Percentiles rank a stretch among this genome's conserved stretches.
phyloP scores from a whole-genome alignment of 257 asterid genomes.

The Plantago elongata region DNA sequence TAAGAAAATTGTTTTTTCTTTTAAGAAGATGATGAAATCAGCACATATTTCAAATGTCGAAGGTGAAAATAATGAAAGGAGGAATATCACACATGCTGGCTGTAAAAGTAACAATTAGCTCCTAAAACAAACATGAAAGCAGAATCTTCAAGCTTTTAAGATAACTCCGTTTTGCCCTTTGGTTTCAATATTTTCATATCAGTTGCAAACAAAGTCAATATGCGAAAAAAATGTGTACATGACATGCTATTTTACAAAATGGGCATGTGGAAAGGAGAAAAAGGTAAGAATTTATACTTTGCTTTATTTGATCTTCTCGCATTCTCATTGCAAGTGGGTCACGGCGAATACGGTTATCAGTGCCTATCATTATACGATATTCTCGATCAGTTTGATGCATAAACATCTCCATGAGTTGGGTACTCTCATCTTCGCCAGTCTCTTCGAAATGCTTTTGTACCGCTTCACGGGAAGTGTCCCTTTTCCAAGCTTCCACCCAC shows the following conservation, averaged over 20 bases:
- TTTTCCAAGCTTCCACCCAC: conserved; percentile 86
- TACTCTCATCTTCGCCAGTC: conserved; percentile 93
- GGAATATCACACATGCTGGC: too few species aligned
- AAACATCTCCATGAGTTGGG: conserved; percentile 81
- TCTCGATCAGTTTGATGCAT: conserved; percentile 77
- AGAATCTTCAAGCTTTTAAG: too few species aligned
- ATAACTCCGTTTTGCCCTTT: too few species aligned
- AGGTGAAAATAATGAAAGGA: too few species aligned
- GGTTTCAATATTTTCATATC: too few species aligned
- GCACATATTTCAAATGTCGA: too few species aligned
- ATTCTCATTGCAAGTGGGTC: conserved; percentile 93
- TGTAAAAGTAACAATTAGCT: too few species aligned
- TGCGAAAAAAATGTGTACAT: not conserved
- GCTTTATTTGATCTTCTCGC: conserved; percentile 90
- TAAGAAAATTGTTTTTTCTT: too few species aligned
- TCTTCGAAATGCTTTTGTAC: conserved; percentile 89
- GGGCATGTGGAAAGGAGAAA: conserved; percentile 3
- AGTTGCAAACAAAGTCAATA: too few species aligned
- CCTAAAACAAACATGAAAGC: too few species aligned
- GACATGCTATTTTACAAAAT: not conserved
- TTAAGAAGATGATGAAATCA: too few species aligned
- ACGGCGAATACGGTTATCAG: conserved; percentile 74
- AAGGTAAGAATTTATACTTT: conserved; percentile 45
- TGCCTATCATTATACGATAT: conserved; percentile 94
- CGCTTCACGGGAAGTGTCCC: conserved; percentile 82